Conservation (phyloP, 73 alveolate genomes). For the Breviolum minutum region DNA sequence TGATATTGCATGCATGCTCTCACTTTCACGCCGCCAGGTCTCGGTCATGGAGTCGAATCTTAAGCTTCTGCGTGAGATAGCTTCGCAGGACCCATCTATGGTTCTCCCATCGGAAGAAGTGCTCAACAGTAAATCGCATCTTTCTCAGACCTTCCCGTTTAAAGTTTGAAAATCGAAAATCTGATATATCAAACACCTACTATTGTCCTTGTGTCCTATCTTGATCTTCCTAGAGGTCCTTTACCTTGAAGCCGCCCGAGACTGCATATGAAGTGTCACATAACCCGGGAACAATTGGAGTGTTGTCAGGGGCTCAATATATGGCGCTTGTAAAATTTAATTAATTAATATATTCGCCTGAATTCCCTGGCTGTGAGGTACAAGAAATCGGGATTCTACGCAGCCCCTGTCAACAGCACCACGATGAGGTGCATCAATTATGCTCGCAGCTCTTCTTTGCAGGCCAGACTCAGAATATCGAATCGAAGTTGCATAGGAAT, state of each 20-base stretch:
- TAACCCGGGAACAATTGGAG: not conserved
- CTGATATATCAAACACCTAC: too few species aligned
- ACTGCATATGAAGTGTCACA: not conserved
- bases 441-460: not conserved
- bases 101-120: not conserved
- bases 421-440: not conserved
- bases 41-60: too few species aligned
- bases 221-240: not conserved
- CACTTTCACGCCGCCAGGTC: too few species aligned
- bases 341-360: too few species aligned
- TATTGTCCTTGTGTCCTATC: too few species aligned
- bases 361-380: too few species aligned
- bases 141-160: too few species aligned
- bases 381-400: not conserved
- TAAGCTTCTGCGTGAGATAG: not conserved
- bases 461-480: not conserved
- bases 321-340: not conserved
- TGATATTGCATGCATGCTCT: too few species aligned
- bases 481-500: too few species aligned
- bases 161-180: too few species aligned
- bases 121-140: too few species aligned
- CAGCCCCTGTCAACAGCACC: not conserved
- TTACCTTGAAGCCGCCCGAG: constrained; percentile 1
- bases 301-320: not conserved
- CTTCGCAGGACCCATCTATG: not conserved